A percentile compares a stretch with the other conserved stretches of the same genome.
These are phyloP conservation scores for Nepenthes mirabilis DNA, from an alignment of 148 eudicot genomes.

Conservation along the genomic window DNA sequence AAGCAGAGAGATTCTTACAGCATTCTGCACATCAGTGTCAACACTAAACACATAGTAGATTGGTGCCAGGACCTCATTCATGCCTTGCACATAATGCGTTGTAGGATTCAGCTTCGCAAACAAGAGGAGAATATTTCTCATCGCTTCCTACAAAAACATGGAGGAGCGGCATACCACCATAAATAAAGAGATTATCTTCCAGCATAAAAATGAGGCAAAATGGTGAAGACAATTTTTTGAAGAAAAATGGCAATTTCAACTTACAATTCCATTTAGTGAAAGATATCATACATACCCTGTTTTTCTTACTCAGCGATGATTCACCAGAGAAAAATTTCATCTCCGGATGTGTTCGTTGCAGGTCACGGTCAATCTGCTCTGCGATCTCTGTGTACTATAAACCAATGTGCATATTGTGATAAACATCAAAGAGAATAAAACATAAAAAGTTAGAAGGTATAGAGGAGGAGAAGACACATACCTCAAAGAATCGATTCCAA, in stretches of 20 bases:
- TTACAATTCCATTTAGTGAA: background rate
- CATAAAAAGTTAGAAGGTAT: background rate
- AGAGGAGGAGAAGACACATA: slow-evolving; percentile 4
- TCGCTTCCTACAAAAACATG: slow-evolving; percentile 31
- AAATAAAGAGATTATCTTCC: background rate
- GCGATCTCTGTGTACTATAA: slow-evolving; percentile 40
- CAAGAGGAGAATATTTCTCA: slow-evolving; percentile 56
- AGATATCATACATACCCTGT: slow-evolving; percentile 9
- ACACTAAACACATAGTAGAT: slow-evolving; percentile 42
- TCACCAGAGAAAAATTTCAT: slow-evolving; percentile 41
- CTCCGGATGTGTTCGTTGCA: slow-evolving; percentile 63
- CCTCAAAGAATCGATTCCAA: slow-evolving; percentile 61
- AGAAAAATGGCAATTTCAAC: too few species aligned
- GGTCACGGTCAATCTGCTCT: slow-evolving; percentile 62
- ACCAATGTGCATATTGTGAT: slow-evolving; percentile 5
- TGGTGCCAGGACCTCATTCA: slow-evolving; percentile 73
- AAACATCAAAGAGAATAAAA: slow-evolving; percentile 1
- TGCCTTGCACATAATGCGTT: slow-evolving; percentile 68
- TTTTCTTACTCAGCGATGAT: slow-evolving; percentile 32
- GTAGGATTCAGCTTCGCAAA: slow-evolving; percentile 67
- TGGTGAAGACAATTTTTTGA: too few species aligned
- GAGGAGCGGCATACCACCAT: too few species aligned
- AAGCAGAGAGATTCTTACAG: slow-evolving; percentile 27
- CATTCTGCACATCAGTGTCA: slow-evolving; percentile 41
- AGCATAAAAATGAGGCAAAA: background rate